Evolutionary conservation across 2,329 filamentous ascomycete species (phyloP).

Genomic region (Aspergillus sp.): DNA sequence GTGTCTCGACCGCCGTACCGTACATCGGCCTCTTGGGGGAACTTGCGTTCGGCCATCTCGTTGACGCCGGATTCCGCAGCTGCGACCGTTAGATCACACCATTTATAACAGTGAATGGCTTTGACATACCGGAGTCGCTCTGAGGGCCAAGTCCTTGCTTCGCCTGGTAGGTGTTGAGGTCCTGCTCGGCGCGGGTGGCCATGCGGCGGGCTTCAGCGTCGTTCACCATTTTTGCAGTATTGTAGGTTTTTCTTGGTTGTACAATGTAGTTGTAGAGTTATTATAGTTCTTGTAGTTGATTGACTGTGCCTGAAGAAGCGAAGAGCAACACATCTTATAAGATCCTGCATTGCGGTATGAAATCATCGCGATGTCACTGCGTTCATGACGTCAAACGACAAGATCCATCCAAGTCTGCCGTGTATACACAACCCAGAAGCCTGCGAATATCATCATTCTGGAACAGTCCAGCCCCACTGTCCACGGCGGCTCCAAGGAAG

Average conservation of each 20-base stretch:
- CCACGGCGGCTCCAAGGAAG: neutral
- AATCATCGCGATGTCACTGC: constrained; percentile 34
- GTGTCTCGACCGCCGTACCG: constrained; percentile 36
- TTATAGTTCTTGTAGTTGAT: no score
- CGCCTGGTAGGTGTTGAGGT: constrained; percentile 42
- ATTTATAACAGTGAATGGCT: neutral
- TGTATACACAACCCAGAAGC: neutral
- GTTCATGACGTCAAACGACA: constrained; percentile 5
- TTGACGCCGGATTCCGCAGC: constrained; percentile 45
- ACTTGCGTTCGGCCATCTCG: constrained; percentile 38
- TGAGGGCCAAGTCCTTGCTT: constrained; percentile 40
- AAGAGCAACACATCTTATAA: neutral
- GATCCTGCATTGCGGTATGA: neutral
- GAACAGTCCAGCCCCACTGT: neutral
- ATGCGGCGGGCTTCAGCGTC: constrained; percentile 12
- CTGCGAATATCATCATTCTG: neutral
- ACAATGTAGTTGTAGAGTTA: no score
- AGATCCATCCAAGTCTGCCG: neutral
- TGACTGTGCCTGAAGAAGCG: neutral
- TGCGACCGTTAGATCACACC: constrained; percentile 10
- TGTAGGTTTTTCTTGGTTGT: neutral
- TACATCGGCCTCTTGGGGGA: constrained; percentile 30
- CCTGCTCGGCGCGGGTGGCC: constrained; percentile 37
- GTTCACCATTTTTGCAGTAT: neutral
- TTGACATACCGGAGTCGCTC: constrained; percentile 41